Percentiles rank a stretch among this genome's conserved stretches.
phyloP scores from a whole-genome alignment of 2,329 filamentous ascomycete genomes.

The Diaporthe sp. region DNA sequence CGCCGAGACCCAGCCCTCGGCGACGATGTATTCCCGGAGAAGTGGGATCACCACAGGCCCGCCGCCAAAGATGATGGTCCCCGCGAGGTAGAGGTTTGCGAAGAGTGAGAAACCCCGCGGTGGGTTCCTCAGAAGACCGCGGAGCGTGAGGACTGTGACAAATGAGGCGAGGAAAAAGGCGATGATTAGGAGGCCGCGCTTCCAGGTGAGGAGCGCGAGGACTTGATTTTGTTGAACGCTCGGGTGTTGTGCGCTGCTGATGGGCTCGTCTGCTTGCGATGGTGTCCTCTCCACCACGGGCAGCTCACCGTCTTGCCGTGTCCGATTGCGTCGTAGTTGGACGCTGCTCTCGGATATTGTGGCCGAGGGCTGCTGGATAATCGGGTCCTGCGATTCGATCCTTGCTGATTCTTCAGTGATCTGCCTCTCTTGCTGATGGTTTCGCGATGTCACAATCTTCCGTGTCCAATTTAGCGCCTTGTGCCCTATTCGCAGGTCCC shows the following conservation, averaged over 20 bases:
- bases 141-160: constrained; percentile 62
- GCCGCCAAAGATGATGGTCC: constrained; percentile 74
- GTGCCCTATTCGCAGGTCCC: constrained; percentile 57
- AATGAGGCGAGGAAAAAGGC: constrained; percentile 66
- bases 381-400: not conserved
- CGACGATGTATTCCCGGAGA: constrained; percentile 70
- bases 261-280: not conserved
- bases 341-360: not conserved
- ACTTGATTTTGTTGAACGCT: not conserved
- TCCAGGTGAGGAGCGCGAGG: constrained; percentile 51
- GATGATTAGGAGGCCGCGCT: constrained; percentile 54
- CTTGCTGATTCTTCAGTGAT: not conserved
- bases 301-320: not conserved
- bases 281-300: constrained; percentile 1
- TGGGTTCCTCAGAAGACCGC: constrained; percentile 50
- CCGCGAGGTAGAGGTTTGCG: constrained; percentile 78
- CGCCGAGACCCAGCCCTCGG: constrained; percentile 75
- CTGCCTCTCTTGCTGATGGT: not conserved
- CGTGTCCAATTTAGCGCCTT: not conserved
- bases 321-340: not conserved
- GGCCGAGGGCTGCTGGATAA: not conserved
- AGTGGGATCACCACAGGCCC: constrained; percentile 74
- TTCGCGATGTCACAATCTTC: not conserved
- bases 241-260: constrained; percentile 24
- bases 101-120: constrained; percentile 70